phyloP scores from a whole-genome alignment of 192 early-diverging fungal species.

The Coemansia sp. region DNA sequence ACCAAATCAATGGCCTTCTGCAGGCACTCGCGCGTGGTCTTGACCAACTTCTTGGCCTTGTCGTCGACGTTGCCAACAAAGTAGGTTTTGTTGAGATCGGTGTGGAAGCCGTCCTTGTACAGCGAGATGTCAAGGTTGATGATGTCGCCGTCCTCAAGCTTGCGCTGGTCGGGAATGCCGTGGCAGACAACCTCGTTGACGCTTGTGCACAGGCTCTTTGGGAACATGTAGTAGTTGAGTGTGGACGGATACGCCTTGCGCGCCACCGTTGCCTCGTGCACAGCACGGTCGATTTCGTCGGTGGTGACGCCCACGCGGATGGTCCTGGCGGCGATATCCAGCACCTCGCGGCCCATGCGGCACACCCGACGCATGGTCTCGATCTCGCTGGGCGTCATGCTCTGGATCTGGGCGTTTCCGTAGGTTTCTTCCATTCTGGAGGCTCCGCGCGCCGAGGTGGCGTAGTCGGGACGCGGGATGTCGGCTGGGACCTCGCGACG shows the following conservation, averaged over 20 bases:
- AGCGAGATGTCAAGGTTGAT: slow-evolving; percentile 90
- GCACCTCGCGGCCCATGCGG: slow-evolving; percentile 81
- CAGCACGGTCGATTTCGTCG: slow-evolving; percentile 92
- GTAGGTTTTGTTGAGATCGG: slow-evolving; percentile 94
- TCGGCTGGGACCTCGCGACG: slow-evolving; percentile 62
- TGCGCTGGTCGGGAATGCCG: slow-evolving; percentile 94
- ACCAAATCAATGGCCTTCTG: slow-evolving; percentile 90
- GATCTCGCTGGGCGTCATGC: slow-evolving; percentile 70
- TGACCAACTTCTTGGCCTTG: slow-evolving; percentile 69
- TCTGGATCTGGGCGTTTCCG: slow-evolving; percentile 70
- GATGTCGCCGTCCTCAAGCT: slow-evolving; percentile 93
- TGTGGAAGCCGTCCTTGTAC: slow-evolving; percentile 90
- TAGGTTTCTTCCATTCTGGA: slow-evolving; percentile 75
- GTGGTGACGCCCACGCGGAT: slow-evolving; percentile 85
- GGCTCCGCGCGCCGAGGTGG: slow-evolving; percentile 60
- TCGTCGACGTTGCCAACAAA: slow-evolving; percentile 88
- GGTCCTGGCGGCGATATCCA: slow-evolving; percentile 82
- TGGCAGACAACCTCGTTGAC: slow-evolving; percentile 97
- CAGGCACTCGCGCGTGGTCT: slow-evolving; percentile 82
- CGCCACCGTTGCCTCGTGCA: slow-evolving; percentile 93
- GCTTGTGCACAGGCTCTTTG: slow-evolving; percentile 92
- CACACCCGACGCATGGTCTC: slow-evolving; percentile 80
- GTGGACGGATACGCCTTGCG: slow-evolving; percentile 94
- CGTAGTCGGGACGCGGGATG: slow-evolving; percentile 76
- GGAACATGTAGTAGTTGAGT: slow-evolving; percentile 94